phyloP scores from a whole-genome alignment of 805 yeast species.

The Myxozyma neotropica region DNA sequence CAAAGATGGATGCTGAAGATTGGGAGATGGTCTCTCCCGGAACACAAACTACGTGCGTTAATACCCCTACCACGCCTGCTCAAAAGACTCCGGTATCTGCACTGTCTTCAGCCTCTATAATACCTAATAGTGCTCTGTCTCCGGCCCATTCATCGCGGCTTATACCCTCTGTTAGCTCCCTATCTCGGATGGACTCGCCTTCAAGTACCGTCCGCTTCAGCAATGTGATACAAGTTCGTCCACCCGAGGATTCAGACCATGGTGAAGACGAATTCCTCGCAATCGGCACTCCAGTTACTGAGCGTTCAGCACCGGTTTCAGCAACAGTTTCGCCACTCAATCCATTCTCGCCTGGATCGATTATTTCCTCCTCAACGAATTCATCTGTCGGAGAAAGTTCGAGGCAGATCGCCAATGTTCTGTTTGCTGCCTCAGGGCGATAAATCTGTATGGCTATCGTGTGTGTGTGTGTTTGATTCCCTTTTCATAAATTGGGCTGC shows the following conservation, averaged over 20 bases:
- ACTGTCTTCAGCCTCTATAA: background rate
- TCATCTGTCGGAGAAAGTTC: background rate
- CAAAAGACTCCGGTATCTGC: background rate
- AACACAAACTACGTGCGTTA: conserved; percentile 5
- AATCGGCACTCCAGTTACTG: background rate
- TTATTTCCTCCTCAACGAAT: background rate
- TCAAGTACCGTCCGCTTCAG: conserved; percentile 5
- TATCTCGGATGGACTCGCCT: too few species aligned
- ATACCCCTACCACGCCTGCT: conserved; percentile 1
- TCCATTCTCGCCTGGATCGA: conserved; percentile 1
- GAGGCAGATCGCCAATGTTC: background rate
- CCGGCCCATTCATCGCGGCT: background rate
- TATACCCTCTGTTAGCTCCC: too few species aligned
- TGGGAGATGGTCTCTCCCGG: conserved; percentile 8
- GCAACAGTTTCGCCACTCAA: background rate
- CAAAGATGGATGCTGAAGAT: background rate
- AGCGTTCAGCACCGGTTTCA: background rate
- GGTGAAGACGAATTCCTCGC: background rate
- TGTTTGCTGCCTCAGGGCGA: background rate
- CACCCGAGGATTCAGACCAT: background rate
- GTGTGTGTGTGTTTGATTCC: background rate
- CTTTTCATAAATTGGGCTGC: too few species aligned
- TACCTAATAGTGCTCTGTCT: background rate
- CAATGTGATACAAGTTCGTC: conserved; percentile 1
- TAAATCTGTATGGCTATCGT: background rate